phyloP scores from a whole-genome alignment of 176 grass and related monocot genomes.

The Otatea glauca region DNA sequence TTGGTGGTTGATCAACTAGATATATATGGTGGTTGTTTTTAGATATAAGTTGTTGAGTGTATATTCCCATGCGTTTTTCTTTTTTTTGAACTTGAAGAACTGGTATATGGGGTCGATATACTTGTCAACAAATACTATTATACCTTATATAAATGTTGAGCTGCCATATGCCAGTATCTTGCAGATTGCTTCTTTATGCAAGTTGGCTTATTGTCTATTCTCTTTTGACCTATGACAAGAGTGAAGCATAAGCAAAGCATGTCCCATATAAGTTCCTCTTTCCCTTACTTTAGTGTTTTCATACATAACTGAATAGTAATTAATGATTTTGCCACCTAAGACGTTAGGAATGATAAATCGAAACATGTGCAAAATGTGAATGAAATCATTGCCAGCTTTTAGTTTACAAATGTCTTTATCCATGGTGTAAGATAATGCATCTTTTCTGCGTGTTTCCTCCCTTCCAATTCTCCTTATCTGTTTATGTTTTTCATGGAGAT shows the following conservation, averaged over 20 bases:
- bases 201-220: constrained; percentile 43
- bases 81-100: constrained; percentile 29
- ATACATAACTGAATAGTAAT: constrained; percentile 37
- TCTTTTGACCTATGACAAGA: constrained; percentile 50
- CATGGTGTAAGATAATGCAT: constrained; percentile 27
- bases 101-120: background rate
- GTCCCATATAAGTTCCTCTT: constrained; percentile 20
- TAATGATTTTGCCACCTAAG: constrained; percentile 37
- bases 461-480: background rate
- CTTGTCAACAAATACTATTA: constrained; percentile 10
- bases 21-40: constrained; percentile 43
- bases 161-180: background rate
- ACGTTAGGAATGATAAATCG: constrained; percentile 30
- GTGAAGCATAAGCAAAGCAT: constrained; percentile 61
- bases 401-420: constrained; percentile 23
- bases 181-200: constrained; percentile 28
- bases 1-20: constrained; percentile 59
- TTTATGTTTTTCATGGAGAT: constrained; percentile 30
- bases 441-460: background rate
- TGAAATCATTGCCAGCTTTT: background rate
- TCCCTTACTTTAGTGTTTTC: constrained; percentile 29
- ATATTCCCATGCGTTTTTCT: constrained; percentile 30
- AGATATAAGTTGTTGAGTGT: constrained; percentile 42
- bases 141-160: background rate
- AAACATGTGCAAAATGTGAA: constrained; percentile 30